phyloP scores from a whole-genome alignment of 192 early-diverging fungal species.

The Podila epicladia region DNA sequence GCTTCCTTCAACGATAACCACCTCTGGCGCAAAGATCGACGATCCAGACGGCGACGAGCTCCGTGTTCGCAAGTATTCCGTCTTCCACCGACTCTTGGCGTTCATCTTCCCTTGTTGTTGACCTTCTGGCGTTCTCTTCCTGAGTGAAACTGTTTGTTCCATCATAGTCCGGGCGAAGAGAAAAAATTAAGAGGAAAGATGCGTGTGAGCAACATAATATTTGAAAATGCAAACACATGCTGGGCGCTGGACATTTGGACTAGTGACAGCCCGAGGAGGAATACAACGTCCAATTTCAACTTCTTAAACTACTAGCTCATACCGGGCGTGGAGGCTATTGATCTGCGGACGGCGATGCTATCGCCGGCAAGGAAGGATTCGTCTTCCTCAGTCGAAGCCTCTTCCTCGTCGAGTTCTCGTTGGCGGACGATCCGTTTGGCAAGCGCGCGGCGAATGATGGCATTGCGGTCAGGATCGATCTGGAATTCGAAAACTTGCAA shows the following conservation, averaged over 20 bases:
- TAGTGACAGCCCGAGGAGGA: no score
- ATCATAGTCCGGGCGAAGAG: neutral
- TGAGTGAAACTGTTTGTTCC: no score
- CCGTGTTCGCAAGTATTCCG: slow-evolving; percentile 23
- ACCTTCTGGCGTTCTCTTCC: neutral
- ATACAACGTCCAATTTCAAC: no score
- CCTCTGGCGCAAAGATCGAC: neutral
- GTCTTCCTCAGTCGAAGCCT: slow-evolving; percentile 48
- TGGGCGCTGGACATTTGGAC: neutral
- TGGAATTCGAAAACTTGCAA: slow-evolving; percentile 51
- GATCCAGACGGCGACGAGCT: slow-evolving; percentile 35
- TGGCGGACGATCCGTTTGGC: slow-evolving; percentile 47
- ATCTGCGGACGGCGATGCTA: neutral
- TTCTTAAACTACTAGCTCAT: no score
- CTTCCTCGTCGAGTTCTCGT: slow-evolving; percentile 43
- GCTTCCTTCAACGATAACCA: neutral
- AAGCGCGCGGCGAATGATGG: slow-evolving; percentile 37
- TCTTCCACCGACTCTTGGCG: slow-evolving; percentile 46
- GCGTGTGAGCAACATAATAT: slow-evolving; percentile 5
- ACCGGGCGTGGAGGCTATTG: no score
- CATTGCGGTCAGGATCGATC: slow-evolving; percentile 46
- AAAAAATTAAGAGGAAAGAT: slow-evolving; percentile 2
- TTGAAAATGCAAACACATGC: neutral
- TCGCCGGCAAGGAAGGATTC: slow-evolving; percentile 34
- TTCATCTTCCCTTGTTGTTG: slow-evolving; percentile 13